phyloP scores from a whole-genome alignment of 139 green algal genomes.

The Tetraselmis striata region DNA sequence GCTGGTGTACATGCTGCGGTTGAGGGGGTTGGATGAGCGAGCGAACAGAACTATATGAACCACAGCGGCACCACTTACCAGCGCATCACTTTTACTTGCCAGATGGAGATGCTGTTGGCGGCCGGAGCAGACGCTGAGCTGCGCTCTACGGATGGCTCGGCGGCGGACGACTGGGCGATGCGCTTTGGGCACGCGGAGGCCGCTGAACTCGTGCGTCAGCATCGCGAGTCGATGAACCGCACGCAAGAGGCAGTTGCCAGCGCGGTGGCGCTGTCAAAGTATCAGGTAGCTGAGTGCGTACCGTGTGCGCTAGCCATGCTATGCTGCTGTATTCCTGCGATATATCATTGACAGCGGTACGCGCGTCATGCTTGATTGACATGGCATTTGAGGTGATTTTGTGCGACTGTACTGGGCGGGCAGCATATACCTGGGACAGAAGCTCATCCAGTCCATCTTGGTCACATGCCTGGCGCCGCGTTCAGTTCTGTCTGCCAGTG shows the following conservation, averaged over 20 bases:
- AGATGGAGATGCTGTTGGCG: conserved; percentile 39
- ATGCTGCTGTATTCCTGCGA: not conserved
- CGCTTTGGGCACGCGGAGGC: conserved; percentile 40
- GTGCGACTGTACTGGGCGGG: too few species aligned
- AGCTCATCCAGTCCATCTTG: too few species aligned
- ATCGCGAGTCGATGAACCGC: not conserved
- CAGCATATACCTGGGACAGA: too few species aligned
- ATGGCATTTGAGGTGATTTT: too few species aligned
- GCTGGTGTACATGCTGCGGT: too few species aligned
- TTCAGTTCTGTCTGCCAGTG: too few species aligned
- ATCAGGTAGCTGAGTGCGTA: conserved; percentile 21
- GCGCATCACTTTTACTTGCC: too few species aligned
- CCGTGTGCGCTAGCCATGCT: not conserved
- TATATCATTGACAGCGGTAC: not conserved
- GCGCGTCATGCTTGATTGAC: too few species aligned
- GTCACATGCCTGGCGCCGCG: too few species aligned
- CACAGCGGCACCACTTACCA: too few species aligned
- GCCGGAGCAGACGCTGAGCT: conserved; percentile 48
- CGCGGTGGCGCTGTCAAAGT: conserved; percentile 31
- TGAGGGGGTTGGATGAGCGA: too few species aligned
- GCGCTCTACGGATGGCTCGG: conserved; percentile 34
- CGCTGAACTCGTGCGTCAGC: conserved; percentile 27
- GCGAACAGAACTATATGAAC: too few species aligned
- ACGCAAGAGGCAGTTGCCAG: conserved; percentile 22
- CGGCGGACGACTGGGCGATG: conserved; percentile 46